phyloP scores from a whole-genome alignment of 371 early-diverging fungal species.

The Phascolomyces articulosus region DNA sequence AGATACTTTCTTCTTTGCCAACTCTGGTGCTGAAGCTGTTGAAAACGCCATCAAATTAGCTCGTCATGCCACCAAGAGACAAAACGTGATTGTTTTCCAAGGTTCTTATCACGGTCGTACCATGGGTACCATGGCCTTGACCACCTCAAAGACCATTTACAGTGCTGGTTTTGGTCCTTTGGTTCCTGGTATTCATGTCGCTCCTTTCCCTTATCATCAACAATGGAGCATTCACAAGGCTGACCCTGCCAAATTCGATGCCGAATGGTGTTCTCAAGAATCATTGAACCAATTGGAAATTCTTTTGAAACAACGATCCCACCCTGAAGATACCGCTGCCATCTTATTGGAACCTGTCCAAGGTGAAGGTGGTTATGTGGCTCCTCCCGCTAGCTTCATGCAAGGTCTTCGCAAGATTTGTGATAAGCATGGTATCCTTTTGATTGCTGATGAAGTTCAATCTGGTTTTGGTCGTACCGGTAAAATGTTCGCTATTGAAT shows the following conservation, averaged over 20 bases:
- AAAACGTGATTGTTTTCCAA: conserved; percentile 57
- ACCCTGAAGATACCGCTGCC: conserved; percentile 67
- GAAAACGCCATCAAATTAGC: conserved; percentile 61
- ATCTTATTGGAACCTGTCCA: conserved; percentile 82
- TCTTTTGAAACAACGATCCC: conserved; percentile 51
- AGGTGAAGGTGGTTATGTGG: conserved; percentile 86
- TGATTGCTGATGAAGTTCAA: conserved; percentile 41
- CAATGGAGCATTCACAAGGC: conserved; percentile 51
- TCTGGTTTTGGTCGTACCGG: conserved; percentile 39
- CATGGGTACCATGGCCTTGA: conserved; percentile 60
- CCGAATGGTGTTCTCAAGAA: conserved; percentile 52
- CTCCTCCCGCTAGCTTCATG: conserved; percentile 66
- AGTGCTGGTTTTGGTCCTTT: conserved; percentile 54
- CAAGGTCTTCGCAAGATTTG: conserved; percentile 64
- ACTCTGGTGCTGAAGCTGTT: conserved; percentile 65
- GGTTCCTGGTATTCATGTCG: conserved; percentile 61
- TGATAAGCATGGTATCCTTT: conserved; percentile 46
- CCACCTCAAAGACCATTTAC: conserved; percentile 61
- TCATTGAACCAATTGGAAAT: conserved; percentile 52
- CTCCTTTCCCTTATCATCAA: conserved; percentile 56
- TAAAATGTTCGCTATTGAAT: conserved; percentile 48
- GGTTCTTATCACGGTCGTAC: conserved; percentile 65
- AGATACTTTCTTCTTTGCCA: conserved; percentile 63
- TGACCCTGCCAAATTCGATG: conserved; percentile 37
- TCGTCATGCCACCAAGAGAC: conserved; percentile 59